Evolutionary conservation across 1,284 basidiomycete genomes (phyloP).

Genomic region (Chalciporus sp.): DNA sequence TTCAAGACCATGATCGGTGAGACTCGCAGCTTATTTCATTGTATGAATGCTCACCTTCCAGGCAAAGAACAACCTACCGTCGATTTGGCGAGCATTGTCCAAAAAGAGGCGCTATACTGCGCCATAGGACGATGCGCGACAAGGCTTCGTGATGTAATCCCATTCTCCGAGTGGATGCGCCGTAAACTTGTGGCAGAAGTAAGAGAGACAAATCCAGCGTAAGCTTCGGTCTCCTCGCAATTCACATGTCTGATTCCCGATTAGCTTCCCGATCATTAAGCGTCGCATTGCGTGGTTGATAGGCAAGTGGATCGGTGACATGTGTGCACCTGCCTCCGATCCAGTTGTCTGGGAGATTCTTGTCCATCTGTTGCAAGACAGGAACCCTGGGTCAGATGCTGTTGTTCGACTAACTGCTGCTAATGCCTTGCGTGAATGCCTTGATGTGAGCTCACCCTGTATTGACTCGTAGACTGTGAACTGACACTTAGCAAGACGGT

Average conservation of each 20-base stretch:
- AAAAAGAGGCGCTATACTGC: slow-evolving; percentile 88
- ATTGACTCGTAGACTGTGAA: neutral
- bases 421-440: slow-evolving; percentile 72
- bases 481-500: slow-evolving; percentile 47
- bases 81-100: slow-evolving; percentile 67
- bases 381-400: slow-evolving; percentile 69
- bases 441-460: slow-evolving; percentile 63
- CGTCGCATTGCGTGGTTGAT: slow-evolving; percentile 89
- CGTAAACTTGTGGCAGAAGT: slow-evolving; percentile 61
- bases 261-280: slow-evolving; percentile 84
- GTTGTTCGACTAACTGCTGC: slow-evolving; percentile 86
- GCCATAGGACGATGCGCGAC: slow-evolving; percentile 82
- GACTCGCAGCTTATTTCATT: slow-evolving; percentile 17
- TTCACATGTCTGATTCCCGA: slow-evolving; percentile 20
- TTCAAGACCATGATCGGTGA: slow-evolving; percentile 59
- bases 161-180: slow-evolving; percentile 69
- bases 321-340: slow-evolving; percentile 62
- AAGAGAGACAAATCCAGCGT: slow-evolving; percentile 59
- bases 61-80: slow-evolving; percentile 52
- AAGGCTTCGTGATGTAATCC: slow-evolving; percentile 64
- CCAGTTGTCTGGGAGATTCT: slow-evolving; percentile 79
- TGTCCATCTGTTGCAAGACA: slow-evolving; percentile 70
- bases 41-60: slow-evolving; percentile 3
- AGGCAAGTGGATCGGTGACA: slow-evolving; percentile 80
- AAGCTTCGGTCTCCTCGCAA: slow-evolving; percentile 18